These are phyloP conservation scores for Heracleum sosnowskyi DNA, from an alignment of 129 eudicot genomes.

Conservation along the genomic window DNA sequence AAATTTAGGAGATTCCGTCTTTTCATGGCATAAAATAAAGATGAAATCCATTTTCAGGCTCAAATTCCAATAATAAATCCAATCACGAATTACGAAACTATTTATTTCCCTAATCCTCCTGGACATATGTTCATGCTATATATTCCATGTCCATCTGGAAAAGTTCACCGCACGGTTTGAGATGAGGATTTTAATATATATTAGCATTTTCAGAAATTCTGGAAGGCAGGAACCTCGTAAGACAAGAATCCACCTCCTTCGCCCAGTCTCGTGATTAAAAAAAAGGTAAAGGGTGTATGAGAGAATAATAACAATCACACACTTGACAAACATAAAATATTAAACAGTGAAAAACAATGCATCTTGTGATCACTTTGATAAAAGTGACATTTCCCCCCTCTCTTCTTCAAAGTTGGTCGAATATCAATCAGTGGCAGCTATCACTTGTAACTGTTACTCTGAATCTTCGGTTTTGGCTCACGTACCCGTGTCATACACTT, in stretches of 20 bases:
- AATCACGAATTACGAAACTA: not conserved
- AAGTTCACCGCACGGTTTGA: not conserved
- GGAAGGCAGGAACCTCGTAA: not conserved
- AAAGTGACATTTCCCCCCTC: not conserved
- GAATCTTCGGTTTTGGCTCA: not conserved
- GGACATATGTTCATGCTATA: not conserved
- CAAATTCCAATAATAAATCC: too few species aligned
- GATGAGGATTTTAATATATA: not conserved
- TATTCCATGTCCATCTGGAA: not conserved
- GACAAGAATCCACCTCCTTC: not conserved
- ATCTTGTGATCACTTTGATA: too few species aligned
- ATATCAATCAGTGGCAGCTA: not conserved
- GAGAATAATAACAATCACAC: not conserved
- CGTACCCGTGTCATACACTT: not conserved
- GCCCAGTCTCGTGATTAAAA: not conserved
- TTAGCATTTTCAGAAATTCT: not conserved
- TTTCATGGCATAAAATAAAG: not conserved
- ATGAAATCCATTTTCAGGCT: too few species aligned
- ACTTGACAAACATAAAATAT: not conserved
- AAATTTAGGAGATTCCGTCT: not conserved
- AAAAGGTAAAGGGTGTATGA: not conserved
- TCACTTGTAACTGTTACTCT: not conserved
- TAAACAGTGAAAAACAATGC: too few species aligned
- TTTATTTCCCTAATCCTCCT: not conserved
- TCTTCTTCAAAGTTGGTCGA: not conserved